Evolutionary conservation across 768 basidiomycete genomes (phyloP), one percentile per base, ranked within the genome.

Genomic region (Rhizopogon sp.): DNA sequence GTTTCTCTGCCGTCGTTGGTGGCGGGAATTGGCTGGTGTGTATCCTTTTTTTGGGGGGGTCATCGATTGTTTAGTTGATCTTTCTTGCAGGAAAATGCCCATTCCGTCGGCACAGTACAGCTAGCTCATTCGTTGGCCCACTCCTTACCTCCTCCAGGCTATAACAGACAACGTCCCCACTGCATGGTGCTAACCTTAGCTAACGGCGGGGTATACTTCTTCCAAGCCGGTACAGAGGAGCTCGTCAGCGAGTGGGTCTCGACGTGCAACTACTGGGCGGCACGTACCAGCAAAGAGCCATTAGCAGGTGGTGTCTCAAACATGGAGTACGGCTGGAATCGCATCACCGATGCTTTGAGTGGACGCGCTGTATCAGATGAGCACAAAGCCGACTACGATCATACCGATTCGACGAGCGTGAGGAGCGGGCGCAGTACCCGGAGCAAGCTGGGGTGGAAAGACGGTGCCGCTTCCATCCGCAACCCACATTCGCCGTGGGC

Each of bases 211-310:
- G 89, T 93, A n/a, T 96, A 87, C 70, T 97, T 98, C 76, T 97
- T 97, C 78, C 97, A 99, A 71, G 93, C 96, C 1, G 97, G 97
- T 1, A 99, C 97, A 3, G 96, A 97, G 64, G 96, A 98, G 61
- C 82, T 99, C n/a, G 94, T 97, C 49, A 90, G 90, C 63, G 97
- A 99, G 70, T 98, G 97, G 97, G 95, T 97, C 6, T 87, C 90
- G 40, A 97, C 97, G 0, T 98, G 96, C 81, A 99, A 98, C 74
- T 99, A 99, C 68, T 98, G 97, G 97, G 92, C 97, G 0, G 97
- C 96, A 2, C 79, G 97, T 43, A 90, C 85, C 54, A 93, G 91
- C 70, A 94, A 96, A 63, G 95, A 98, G 66, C 97, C 97, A 1
- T 79, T 99, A 3, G 81, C 90, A 2, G 97, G 97, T 5, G 97